phyloP scores from a whole-genome alignment of 1,284 basidiomycete species.

The Heterobasidion occidentale region DNA sequence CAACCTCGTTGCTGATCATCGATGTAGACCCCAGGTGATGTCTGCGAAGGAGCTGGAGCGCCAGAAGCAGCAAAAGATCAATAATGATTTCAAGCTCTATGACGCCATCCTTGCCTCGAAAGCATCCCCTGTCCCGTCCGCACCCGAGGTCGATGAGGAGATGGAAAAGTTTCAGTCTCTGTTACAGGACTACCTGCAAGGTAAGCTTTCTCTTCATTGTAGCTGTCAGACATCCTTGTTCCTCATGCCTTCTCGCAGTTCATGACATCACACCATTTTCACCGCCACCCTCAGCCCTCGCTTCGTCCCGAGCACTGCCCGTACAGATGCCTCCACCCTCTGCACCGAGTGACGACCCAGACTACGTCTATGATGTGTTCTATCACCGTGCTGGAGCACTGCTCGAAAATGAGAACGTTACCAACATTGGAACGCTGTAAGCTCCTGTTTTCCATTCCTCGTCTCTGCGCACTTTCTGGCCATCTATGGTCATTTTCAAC shows the following conservation, averaged over 20 bases:
- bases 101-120: slow-evolving; percentile 47
- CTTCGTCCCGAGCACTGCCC: not conserved
- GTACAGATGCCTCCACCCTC: slow-evolving; percentile 3
- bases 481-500: not conserved
- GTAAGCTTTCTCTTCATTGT: slow-evolving; percentile 28
- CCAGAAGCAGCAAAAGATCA: slow-evolving; percentile 14
- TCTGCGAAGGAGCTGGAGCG: slow-evolving; percentile 38
- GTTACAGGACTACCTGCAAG: slow-evolving; percentile 60
- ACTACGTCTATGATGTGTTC: slow-evolving; percentile 78
- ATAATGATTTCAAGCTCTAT: slow-evolving; percentile 51
- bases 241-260: slow-evolving; percentile 20
- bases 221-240: not conserved
- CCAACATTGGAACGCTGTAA: slow-evolving; percentile 62
- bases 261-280: slow-evolving; percentile 14
- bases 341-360: slow-evolving; percentile 25
- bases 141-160: slow-evolving; percentile 39
- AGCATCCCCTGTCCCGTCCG: slow-evolving; percentile 6
- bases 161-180: slow-evolving; percentile 70
- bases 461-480: not conserved
- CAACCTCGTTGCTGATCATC: not conserved
- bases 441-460: slow-evolving; percentile 12
- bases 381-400: slow-evolving; percentile 54
- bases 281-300: slow-evolving; percentile 6
- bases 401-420: slow-evolving; percentile 46
- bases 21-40: slow-evolving; percentile 42